Conservation (phyloP, 2,329 filamentous ascomycete genomes). For the Colletotrichum chrysophilum region DNA sequence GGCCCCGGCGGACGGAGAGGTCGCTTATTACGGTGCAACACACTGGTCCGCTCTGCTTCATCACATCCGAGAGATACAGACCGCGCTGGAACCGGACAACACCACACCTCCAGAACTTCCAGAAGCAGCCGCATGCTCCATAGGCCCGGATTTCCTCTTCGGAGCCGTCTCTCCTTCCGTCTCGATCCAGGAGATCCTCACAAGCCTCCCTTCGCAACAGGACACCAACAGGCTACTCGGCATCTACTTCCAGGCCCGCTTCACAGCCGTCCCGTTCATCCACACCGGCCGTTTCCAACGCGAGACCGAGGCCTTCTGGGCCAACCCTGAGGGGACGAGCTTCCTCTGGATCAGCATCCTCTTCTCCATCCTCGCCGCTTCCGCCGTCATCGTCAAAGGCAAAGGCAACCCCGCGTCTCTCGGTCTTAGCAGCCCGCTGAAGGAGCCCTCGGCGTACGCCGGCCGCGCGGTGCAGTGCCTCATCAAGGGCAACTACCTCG, state of each 20-base stretch:
- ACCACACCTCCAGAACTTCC: not conserved
- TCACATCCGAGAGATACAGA: constrained; percentile 46
- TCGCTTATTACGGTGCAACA: constrained; percentile 40
- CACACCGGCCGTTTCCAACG: constrained; percentile 51
- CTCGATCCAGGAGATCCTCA: constrained; percentile 35
- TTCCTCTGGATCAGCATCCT: constrained; percentile 57
- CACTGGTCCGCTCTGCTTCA: constrained; percentile 48
- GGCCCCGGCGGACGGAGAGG: not conserved
- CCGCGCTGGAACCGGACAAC: constrained; percentile 30
- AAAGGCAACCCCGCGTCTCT: constrained; percentile 30
- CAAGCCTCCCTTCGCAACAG: constrained; percentile 37
- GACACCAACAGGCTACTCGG: constrained; percentile 41
- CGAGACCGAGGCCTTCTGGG: constrained; percentile 54
- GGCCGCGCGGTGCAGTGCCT: constrained; percentile 50
- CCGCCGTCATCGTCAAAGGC: constrained; percentile 38
- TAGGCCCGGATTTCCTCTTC: constrained; percentile 38
- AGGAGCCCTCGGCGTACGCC: constrained; percentile 35
- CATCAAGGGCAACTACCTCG: constrained; percentile 51
- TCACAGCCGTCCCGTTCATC: constrained; percentile 41
- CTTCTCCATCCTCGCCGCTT: constrained; percentile 50
- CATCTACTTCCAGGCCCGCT: constrained; percentile 44
- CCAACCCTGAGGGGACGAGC: constrained; percentile 39
- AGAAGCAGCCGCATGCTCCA: constrained; percentile 21
- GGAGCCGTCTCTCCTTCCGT: constrained; percentile 28
- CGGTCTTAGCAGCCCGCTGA: constrained; percentile 26